Percentiles rank a stretch among this genome's conserved stretches.
phyloP scores from a whole-genome alignment of 805 yeast species.

The Pichia sporocuriosa region DNA sequence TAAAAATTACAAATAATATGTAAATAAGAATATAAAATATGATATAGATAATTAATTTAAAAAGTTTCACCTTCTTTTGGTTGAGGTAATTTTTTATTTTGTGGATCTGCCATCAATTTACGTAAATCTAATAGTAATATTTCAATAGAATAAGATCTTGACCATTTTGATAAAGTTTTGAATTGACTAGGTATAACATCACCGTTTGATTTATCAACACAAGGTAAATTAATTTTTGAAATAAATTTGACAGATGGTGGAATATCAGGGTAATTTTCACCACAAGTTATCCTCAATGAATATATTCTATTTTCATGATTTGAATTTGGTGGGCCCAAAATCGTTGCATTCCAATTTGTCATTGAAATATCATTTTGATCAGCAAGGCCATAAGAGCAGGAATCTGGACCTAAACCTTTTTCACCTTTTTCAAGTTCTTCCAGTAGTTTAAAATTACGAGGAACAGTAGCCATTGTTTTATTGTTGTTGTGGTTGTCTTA shows the following conservation, averaged over 20 bases:
- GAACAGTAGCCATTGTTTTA: constrained; percentile 32
- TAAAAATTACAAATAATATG: constrained; percentile 9
- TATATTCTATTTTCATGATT: constrained; percentile 92
- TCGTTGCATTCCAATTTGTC: constrained; percentile 97
- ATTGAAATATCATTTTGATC: constrained; percentile 87
- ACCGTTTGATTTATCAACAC: constrained; percentile 67
- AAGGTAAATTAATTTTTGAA: constrained; percentile 83
- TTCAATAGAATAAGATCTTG: constrained; percentile 86
- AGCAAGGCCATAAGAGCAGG: constrained; percentile 90
- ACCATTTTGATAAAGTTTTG: constrained; percentile 76
- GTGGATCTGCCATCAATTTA: constrained; percentile 79
- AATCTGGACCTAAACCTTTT: constrained; percentile 94
- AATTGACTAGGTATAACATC: constrained; percentile 47
- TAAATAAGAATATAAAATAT: not conserved
- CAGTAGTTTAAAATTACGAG: constrained; percentile 87
- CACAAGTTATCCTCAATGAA: constrained; percentile 75
- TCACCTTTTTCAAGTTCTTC: constrained; percentile 98
- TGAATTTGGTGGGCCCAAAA: constrained; percentile 83
- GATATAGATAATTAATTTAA: not conserved
- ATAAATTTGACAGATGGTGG: constrained; percentile 82
- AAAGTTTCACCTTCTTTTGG: constrained; percentile 79
- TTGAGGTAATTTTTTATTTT: constrained; percentile 80
- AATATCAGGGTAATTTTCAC: constrained; percentile 73
- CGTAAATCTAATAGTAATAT: constrained; percentile 83
- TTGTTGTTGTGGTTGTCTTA: not conserved